Percentiles rank a stretch among this genome's conserved stretches.
phyloP scores from a whole-genome alignment of 1,284 basidiomycete genomes.

The Marasmius oreades region DNA sequence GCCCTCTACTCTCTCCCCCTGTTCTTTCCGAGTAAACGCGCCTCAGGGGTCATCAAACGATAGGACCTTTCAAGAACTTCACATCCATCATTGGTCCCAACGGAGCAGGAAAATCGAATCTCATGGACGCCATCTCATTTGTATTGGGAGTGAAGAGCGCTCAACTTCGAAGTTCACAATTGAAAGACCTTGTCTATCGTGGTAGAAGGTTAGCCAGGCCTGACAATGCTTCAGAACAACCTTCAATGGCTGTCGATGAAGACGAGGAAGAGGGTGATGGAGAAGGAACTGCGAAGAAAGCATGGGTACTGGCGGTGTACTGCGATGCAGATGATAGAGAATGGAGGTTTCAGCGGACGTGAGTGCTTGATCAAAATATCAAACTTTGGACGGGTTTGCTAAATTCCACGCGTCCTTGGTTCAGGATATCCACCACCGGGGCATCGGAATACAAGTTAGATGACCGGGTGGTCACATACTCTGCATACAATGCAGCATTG shows the following conservation, averaged over 20 bases:
- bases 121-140: slow-evolving; percentile 99
- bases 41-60: slow-evolving; percentile 74
- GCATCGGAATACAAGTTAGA: slow-evolving; percentile 89
- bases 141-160: slow-evolving; percentile 95
- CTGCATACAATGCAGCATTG: slow-evolving; percentile 83
- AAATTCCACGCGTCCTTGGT: too few species aligned
- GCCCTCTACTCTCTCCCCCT: slow-evolving; percentile 15
- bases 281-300: slow-evolving; percentile 84
- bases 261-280: slow-evolving; percentile 59
- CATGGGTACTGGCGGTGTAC: slow-evolving; percentile 94
- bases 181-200: slow-evolving; percentile 95
- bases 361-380: slow-evolving; percentile 30
- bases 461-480: slow-evolving; percentile 73
- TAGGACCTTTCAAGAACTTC: slow-evolving; percentile 91
- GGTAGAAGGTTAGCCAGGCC: slow-evolving; percentile 72
- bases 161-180: slow-evolving; percentile 88
- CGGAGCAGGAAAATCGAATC: slow-evolving; percentile 98
- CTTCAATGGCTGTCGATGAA: slow-evolving; percentile 43
- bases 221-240: slow-evolving; percentile 37
- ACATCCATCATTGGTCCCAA: slow-evolving; percentile 98
- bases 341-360: slow-evolving; percentile 91
- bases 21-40: not conserved
- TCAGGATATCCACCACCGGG: slow-evolving; percentile 82
- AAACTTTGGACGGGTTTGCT: slow-evolving; percentile 10
- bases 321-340: slow-evolving; percentile 76